Percentiles rank a stretch among this genome's conserved stretches.
phyloP scores from a whole-genome alignment of 1,139 yeast genomes.

The Pichia sorboxylosa region DNA sequence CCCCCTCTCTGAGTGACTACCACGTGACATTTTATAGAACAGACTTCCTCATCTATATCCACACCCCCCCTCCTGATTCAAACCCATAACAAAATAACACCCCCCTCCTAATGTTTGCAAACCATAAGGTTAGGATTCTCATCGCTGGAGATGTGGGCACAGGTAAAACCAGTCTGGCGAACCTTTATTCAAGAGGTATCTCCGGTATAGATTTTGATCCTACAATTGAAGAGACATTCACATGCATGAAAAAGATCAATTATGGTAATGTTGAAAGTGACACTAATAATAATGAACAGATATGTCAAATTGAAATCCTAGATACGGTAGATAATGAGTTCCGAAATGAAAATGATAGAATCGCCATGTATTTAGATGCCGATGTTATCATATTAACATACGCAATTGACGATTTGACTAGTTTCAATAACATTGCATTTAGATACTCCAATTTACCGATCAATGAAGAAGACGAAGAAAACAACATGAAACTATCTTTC shows the following conservation, averaged over 20 bases:
- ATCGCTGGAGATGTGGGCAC: conserved; percentile 45
- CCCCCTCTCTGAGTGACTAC: too few species aligned
- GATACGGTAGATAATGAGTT: conserved; percentile 41
- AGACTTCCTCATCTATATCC: too few species aligned
- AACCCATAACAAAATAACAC: not conserved
- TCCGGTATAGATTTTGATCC: conserved; percentile 44
- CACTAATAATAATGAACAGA: too few species aligned
- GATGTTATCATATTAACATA: conserved; percentile 42
- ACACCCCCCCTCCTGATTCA: too few species aligned
- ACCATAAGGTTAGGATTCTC: conserved; percentile 28
- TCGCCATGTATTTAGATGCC: conserved; percentile 30
- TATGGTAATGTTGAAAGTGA: conserved; percentile 31
- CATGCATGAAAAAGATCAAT: conserved; percentile 25
- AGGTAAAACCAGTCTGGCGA: conserved; percentile 45
- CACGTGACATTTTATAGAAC: too few species aligned
- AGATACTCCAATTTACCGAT: conserved; percentile 10
- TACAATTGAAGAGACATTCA: conserved; percentile 42
- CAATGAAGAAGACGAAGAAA: conserved; percentile 6
- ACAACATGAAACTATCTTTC: conserved; percentile 3
- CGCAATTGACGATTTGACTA: conserved; percentile 30
- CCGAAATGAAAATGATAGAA: conserved; percentile 34
- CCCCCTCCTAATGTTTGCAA: not conserved
- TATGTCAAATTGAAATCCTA: conserved; percentile 41
- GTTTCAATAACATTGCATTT: conserved; percentile 14
- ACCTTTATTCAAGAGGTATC: conserved; percentile 38